Conservation (phyloP, 2,329 filamentous ascomycete species). For the Chaetomiaceae sp. region DNA sequence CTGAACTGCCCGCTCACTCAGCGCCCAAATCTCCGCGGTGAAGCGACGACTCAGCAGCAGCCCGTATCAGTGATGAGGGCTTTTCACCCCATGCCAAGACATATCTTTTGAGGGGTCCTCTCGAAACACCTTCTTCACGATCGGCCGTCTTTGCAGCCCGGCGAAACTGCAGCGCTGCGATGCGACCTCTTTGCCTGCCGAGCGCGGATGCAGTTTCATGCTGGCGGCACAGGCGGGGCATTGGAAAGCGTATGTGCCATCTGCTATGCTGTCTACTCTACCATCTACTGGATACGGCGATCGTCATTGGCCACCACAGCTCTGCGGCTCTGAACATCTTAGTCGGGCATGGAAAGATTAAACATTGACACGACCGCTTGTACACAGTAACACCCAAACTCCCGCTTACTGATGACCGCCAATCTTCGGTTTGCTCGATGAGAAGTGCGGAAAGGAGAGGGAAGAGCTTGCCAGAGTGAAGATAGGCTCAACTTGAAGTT, state of each 20-base stretch:
- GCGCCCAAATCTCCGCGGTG: conserved; percentile 17
- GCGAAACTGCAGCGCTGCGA: background rate
- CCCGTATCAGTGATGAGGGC: background rate
- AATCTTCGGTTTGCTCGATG: background rate
- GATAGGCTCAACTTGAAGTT: too few relatives aligned
- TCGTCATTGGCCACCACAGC: background rate
- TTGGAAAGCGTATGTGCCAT: too few relatives aligned
- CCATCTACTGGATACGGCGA: background rate
- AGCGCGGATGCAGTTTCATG: background rate
- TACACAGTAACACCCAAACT: background rate
- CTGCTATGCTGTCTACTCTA: too few relatives aligned
- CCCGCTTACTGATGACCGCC: background rate
- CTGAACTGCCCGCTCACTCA: conserved; percentile 18
- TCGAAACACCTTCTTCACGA: background rate
- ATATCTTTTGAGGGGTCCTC: too few relatives aligned
- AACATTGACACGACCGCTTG: background rate
- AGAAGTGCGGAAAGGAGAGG: background rate
- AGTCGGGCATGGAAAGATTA: background rate
- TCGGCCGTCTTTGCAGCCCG: background rate
- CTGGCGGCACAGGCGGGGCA: conserved; percentile 1
- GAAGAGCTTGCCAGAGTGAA: background rate
- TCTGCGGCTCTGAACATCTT: too few relatives aligned
- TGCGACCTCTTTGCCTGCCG: conserved; percentile 1
- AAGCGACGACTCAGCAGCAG: background rate
- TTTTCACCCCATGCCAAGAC: conserved; percentile 10